Evolutionary conservation across 345 rosid genomes (phyloP).

Genomic region (Eucalyptus polybractea): DNA sequence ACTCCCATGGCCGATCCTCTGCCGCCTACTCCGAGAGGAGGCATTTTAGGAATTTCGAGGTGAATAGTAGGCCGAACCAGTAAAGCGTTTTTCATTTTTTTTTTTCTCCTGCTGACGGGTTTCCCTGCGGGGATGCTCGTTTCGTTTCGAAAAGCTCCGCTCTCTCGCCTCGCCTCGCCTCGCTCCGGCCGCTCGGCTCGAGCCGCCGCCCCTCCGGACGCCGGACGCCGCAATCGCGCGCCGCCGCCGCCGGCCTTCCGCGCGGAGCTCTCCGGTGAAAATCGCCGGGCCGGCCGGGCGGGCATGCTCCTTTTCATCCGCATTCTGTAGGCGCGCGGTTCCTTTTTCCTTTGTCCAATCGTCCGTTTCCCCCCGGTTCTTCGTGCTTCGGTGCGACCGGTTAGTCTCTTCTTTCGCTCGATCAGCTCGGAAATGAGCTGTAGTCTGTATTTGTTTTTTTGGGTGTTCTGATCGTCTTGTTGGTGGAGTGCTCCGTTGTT

Average conservation of each 20-base stretch:
- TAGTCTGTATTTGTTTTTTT: background rate
- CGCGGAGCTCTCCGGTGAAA: background rate
- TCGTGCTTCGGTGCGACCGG: background rate
- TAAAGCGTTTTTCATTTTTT: background rate
- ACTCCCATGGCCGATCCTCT: rapidly evolving
- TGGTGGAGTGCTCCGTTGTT: background rate
- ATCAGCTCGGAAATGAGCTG: background rate
- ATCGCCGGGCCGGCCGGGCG: background rate
- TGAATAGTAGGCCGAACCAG: background rate
- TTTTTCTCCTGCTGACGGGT: background rate
- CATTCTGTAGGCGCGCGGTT: background rate
- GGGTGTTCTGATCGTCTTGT: background rate
- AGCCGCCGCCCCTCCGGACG: background rate
- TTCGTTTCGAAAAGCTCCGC: background rate
- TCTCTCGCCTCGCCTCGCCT: background rate
- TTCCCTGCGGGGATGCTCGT: background rate
- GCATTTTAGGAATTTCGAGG: background rate
- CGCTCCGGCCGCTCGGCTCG: background rate
- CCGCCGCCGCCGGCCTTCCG: background rate
- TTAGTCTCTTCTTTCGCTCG: background rate
- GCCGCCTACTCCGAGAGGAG: background rate
- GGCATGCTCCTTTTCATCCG: background rate
- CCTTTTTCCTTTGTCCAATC: background rate
- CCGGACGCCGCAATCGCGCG: background rate
- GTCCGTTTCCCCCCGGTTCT: background rate